Evolutionary conservation across 1,284 basidiomycete species (phyloP).

Genomic region (Ceratobasidium sp.): DNA sequence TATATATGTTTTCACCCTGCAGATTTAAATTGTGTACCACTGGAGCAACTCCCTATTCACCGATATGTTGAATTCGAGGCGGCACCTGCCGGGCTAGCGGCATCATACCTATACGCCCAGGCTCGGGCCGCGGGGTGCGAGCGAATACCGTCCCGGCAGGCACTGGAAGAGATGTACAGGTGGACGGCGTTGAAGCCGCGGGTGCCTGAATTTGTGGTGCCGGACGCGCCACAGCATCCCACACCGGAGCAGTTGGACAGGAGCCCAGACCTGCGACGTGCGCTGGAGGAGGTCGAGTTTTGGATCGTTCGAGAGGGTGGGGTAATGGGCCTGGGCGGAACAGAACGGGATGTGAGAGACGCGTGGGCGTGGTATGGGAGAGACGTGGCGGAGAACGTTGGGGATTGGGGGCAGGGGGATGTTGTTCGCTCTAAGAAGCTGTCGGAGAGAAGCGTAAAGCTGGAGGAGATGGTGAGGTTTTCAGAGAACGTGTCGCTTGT

Average conservation of each 20-base stretch:
- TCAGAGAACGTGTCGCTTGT: constrained; percentile 68
- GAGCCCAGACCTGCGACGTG: constrained; percentile 69
- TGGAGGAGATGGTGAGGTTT: constrained; percentile 44
- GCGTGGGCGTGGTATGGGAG: constrained; percentile 37
- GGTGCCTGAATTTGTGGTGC: constrained; percentile 50
- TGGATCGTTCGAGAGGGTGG: constrained; percentile 53
- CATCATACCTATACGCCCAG: constrained; percentile 79
- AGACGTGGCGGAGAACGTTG: constrained; percentile 36
- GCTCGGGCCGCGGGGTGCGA: constrained; percentile 61
- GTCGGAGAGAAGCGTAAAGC: not conserved
- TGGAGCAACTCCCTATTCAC: constrained; percentile 82
- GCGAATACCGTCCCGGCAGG: constrained; percentile 10
- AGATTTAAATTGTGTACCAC: constrained; percentile 82
- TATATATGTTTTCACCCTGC: constrained; percentile 25
- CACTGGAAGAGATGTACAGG: constrained; percentile 3
- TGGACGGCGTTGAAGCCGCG: constrained; percentile 19
- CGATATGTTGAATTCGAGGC: constrained; percentile 70
- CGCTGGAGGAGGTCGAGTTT: constrained; percentile 72
- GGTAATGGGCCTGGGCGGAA: not conserved
- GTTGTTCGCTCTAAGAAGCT: not conserved
- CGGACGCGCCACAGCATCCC: constrained; percentile 59
- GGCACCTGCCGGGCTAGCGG: constrained; percentile 70
- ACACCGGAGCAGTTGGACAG: constrained; percentile 58
- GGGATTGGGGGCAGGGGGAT: constrained; percentile 46
- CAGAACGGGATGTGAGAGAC: constrained; percentile 23